Evolutionary conservation across 1,139 yeast genomes (phyloP).

Genomic region (Entelexis sorbosivorans): DNA sequence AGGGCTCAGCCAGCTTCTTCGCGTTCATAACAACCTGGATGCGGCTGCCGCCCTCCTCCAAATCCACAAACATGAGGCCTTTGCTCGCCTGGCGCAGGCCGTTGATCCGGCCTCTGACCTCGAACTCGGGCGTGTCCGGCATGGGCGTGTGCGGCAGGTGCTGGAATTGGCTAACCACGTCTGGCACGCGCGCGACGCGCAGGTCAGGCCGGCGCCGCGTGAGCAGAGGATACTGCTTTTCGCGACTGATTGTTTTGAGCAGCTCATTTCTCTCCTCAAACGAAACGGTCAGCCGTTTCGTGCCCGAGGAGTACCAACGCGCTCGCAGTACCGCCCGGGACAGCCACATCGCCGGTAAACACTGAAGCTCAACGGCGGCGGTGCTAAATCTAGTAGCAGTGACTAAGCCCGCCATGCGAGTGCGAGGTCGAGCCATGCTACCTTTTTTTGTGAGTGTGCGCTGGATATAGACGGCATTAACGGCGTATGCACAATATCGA

Average conservation of each 20-base stretch:
- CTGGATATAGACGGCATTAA: no score
- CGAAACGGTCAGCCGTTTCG: conserved; percentile 13
- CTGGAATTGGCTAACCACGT: conserved; percentile 7
- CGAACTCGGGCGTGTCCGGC: conserved; percentile 11
- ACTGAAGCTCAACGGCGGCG: neutral
- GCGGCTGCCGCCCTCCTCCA: conserved; percentile 45
- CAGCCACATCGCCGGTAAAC: conserved; percentile 1
- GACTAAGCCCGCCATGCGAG: neutral
- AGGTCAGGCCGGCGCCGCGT: neutral
- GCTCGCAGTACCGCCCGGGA: neutral
- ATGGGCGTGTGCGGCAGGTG: conserved; percentile 15
- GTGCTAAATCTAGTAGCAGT: neutral
- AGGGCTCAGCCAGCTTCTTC: conserved; percentile 31
- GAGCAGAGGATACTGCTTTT: conserved; percentile 16
- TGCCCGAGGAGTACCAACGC: conserved; percentile 11
- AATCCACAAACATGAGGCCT: conserved; percentile 56
- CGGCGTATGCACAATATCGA: no score
- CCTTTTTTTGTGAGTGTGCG: no score
- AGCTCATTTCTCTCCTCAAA: conserved; percentile 21
- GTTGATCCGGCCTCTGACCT: conserved; percentile 41
- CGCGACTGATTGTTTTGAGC: neutral
- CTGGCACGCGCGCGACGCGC: conserved; percentile 5
- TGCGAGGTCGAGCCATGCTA: no score
- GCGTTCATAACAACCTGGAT: conserved; percentile 55
- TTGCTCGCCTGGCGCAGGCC: conserved; percentile 54